Base-by-base conservation (phyloP, 805 yeast genomes). In the Zygosaccharomyces kombuchaensis region DNA sequence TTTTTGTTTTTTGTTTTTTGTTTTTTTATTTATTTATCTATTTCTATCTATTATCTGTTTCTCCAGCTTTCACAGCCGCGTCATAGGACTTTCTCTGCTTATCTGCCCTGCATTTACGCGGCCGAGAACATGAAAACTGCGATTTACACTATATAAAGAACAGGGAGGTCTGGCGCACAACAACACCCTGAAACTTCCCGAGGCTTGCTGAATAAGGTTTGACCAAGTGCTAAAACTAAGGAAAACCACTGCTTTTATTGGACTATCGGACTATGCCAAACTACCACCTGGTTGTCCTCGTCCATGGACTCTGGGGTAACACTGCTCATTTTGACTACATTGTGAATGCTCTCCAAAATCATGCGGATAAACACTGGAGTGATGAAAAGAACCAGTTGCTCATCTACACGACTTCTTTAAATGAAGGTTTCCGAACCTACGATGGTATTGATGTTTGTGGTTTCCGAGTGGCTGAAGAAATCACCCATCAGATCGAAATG, bases 381-480 rank as follows among this genome's bases (percentile, higher is more conserved):
- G 54, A 45, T 14, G 30, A 45, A 31, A 45, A 54, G 9, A 54
- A 58, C 6, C 55, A 48, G 37, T 34, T 55, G 51, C 16, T 60
- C 41, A 42, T 56, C 48, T 35, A 54, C 55, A 14, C 54, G 48
- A 38, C 87, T 0, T 74, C 73, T 25, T 71, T 83, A 14, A 85
- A 82, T 57, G 75, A 78, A 45, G 91, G 90, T 6, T 85, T 80
- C 59, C 76, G 77, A 57, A 88, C 96, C 2, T 82, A 87, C 55
- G 96, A 88, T 59, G 96, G 96, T 2, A 80, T 87, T 17, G 95
- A 87, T 53, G 80, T 87, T 22, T 87, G 93, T 58, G 96, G 95
- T 1, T 71, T 80, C 40, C 70, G 95, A 17, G 83, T 86, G 6
- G 80, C 84, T 1, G 75, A 75, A 43, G 96, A 88, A 63, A 80